Evolutionary conservation across 164 flowering plant species (phyloP), one percentile per base, ranked within the genome.

Genomic region (Santalum album): DNA sequence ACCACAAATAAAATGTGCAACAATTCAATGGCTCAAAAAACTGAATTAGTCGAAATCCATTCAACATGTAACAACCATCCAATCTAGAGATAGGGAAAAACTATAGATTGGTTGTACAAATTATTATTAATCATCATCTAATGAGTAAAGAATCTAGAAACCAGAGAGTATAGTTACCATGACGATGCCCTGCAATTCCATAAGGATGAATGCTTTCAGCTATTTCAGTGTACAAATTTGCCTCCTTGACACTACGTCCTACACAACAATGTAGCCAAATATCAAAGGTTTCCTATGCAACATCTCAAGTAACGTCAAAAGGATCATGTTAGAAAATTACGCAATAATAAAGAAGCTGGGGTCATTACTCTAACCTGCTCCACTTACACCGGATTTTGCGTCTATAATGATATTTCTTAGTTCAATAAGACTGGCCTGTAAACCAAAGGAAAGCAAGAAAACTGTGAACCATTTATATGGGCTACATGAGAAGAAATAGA

Each of bases 341-440:
- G 3, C 12, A 42, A 16, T 0, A 45, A 45, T 45, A 45, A 9
- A 18, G n/a, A 1, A 18, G 1, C 21, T 3, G 45, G 1, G 7
- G 2, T 45, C 14, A 21, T 62, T 4, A 32, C 27, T 18, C 76
- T 56, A 53, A 94, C 99, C 99, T 78, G 99, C 99, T 69, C 99
- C 97, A 64, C 99, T 94, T n/a, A 87, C 97, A 60, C 97, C 99
- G 54, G 97, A 94, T 72, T 94, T 94, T 55, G 99, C 61, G 67
- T 87, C 96, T 59, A 90, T 86, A 55, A 94, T 90, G 35, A 94
- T 84, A 59, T 83, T 78, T 58, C 52, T 62, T 34, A 51, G 36
- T 47, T 73, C 70, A 58, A 94, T 78, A 38, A 94, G 95, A 61
- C 72, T 75, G 50, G 83, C 88, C 99, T 94, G 87, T 69, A 74